Percentiles rank a stretch among this genome's conserved stretches.
These are phyloP conservation scores for Yarrowia porcina DNA, from an alignment of 805 yeast species.

Conservation along the genomic window DNA sequence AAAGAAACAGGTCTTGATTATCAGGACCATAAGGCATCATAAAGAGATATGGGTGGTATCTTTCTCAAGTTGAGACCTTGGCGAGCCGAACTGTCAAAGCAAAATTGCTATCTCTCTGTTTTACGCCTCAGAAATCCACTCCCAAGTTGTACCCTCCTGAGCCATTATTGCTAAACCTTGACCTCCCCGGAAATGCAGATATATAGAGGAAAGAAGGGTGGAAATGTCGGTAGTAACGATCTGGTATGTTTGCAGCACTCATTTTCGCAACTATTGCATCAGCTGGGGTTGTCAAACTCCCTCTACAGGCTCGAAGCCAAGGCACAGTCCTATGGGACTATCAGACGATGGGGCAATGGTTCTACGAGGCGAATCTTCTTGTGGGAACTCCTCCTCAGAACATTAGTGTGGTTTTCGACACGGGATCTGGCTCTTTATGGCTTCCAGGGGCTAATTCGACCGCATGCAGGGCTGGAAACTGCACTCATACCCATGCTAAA, in stretches of 20 bases:
- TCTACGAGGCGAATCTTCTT: slow-evolving; percentile 8
- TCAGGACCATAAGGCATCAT: too few species aligned
- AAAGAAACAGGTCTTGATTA: not conserved
- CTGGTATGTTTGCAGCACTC: not conserved
- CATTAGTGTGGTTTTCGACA: slow-evolving; percentile 3
- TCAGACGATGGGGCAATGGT: slow-evolving; percentile 9
- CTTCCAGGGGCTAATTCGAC: not conserved
- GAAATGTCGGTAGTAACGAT: not conserved
- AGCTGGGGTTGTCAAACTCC: not conserved
- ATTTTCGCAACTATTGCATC: not conserved
- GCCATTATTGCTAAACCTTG: not conserved
- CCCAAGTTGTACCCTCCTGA: not conserved
- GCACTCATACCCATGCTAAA: not conserved
- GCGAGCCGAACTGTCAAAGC: too few species aligned
- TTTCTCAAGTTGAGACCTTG: too few species aligned
- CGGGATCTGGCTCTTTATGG: not conserved
- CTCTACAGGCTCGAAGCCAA: not conserved
- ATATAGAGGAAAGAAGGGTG: not conserved
- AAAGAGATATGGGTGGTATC: not conserved
- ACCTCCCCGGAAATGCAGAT: not conserved
- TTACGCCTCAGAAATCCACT: too few species aligned
- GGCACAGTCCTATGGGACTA: not conserved
- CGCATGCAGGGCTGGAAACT: not conserved
- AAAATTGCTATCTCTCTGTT: too few species aligned
- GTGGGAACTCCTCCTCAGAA: slow-evolving; percentile 2